Conservation (phyloP, 2,329 filamentous ascomycete genomes). For the Ophiostoma sp. region DNA sequence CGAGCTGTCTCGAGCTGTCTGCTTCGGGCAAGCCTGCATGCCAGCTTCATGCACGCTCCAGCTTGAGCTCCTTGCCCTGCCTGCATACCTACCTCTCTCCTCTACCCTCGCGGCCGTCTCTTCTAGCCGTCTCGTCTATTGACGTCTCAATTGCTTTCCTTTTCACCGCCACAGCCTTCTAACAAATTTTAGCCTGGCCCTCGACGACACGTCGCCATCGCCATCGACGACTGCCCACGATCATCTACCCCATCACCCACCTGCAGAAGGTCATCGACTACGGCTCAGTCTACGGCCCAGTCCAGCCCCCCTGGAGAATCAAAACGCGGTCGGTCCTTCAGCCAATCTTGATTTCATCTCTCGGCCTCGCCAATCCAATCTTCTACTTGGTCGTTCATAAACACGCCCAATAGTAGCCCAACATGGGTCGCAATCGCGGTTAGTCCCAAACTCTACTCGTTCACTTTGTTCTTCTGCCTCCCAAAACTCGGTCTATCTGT, state of each 20-base stretch:
- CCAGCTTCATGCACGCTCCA: neutral
- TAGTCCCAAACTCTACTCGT: conserved; percentile 33
- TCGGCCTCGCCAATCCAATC: conserved; percentile 2
- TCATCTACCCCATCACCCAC: neutral
- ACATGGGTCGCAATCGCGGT: conserved; percentile 53
- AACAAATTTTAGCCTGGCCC: neutral
- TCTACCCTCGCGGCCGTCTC: neutral
- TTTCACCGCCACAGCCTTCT: neutral
- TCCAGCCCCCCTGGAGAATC: neutral
- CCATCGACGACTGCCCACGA: neutral
- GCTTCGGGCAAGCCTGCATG: conserved; percentile 6
- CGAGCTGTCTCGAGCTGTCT: conserved; percentile 10
- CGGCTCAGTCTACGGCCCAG: neutral
- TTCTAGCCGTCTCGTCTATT: neutral
- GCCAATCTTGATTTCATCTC: conserved; percentile 4
- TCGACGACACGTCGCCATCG: neutral
- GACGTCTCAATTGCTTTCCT: neutral
- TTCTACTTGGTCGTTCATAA: neutral
- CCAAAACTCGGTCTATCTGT: conserved; percentile 15
- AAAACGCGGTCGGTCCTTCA: neutral
- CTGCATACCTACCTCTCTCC: too few relatives aligned
- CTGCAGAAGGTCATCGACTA: neutral
- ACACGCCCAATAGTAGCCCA: conserved; percentile 25
- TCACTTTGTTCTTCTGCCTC: conserved; percentile 22
- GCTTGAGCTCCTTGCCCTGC: neutral